Evolutionary conservation across 1,139 yeast genomes (phyloP).

Genomic region (Suhomyces choctaworum): DNA sequence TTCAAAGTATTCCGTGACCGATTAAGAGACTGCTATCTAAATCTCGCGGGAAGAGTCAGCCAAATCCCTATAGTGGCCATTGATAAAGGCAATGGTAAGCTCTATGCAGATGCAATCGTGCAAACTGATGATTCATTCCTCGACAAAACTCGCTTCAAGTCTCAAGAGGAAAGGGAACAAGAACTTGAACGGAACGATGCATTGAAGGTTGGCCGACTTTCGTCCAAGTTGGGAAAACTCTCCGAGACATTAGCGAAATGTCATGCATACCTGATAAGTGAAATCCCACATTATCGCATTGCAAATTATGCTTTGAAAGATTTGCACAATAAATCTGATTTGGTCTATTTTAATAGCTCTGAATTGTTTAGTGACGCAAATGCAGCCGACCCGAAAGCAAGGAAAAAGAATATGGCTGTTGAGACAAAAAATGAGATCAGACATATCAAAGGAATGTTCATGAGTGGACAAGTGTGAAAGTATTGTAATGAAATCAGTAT

Average conservation of each 20-base stretch:
- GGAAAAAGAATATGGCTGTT: constrained; percentile 33
- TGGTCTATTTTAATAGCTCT: constrained; percentile 34
- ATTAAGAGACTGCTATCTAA: constrained; percentile 40
- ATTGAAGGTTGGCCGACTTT: constrained; percentile 28
- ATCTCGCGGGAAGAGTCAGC: constrained; percentile 36
- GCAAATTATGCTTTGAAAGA: constrained; percentile 34
- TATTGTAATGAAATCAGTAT: not conserved
- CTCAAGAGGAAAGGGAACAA: constrained; percentile 17
- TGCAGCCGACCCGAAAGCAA: constrained; percentile 16
- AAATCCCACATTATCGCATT: constrained; percentile 37
- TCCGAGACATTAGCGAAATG: constrained; percentile 27
- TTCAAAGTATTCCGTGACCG: constrained; percentile 36
- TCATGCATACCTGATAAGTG: constrained; percentile 31
- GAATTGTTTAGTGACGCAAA: constrained; percentile 25
- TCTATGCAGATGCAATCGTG: constrained; percentile 41
- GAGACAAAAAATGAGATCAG: constrained; percentile 45
- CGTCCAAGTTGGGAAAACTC: constrained; percentile 27
- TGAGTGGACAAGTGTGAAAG: constrained; percentile 45
- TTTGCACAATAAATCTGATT: constrained; percentile 40
- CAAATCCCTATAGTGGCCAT: constrained; percentile 45
- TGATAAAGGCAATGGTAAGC: constrained; percentile 34
- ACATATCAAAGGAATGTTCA: constrained; percentile 44
- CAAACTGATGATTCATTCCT: constrained; percentile 38
- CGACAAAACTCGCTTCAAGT: constrained; percentile 13
- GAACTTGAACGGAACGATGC: constrained; percentile 25